These are phyloP conservation scores for Quercus mongolica DNA, from an alignment of 306 rosid species.

Conservation along the genomic window DNA sequence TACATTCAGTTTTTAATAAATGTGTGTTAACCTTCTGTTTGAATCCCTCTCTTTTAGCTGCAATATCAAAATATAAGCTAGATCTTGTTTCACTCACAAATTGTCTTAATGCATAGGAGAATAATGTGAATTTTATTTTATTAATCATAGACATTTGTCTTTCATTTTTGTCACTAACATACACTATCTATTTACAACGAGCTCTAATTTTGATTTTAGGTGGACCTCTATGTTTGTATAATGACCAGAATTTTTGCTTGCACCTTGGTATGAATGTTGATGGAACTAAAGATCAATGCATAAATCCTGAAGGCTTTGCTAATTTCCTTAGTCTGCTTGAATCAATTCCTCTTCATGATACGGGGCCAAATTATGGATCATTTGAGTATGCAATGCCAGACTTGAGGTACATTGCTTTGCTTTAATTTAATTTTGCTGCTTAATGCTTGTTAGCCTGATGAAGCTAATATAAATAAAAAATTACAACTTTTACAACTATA, in stretches of 20 bases:
- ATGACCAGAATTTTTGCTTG: slow-evolving; percentile 66
- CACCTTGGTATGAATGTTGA: slow-evolving; percentile 51
- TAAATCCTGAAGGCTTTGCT: slow-evolving; percentile 79
- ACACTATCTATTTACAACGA: slow-evolving; percentile 1
- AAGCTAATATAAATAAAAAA: slow-evolving; percentile 2
- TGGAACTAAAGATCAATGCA: slow-evolving; percentile 67
- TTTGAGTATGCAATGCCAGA: slow-evolving; percentile 68
- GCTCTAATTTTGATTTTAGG: slow-evolving; percentile 38
- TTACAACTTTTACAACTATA: background rate
- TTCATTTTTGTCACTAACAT: slow-evolving; percentile 6
- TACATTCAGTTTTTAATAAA: background rate
- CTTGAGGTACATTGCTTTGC: slow-evolving; percentile 46
- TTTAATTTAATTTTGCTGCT: slow-evolving; percentile 16
- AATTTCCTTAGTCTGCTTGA: slow-evolving; percentile 78
- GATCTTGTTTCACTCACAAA: background rate
- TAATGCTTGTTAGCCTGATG: slow-evolving; percentile 3
- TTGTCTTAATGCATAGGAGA: background rate
- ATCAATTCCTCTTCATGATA: slow-evolving; percentile 83
- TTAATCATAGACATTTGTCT: background rate
- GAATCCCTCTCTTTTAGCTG: background rate
- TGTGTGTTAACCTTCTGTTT: background rate
- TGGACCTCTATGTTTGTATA: slow-evolving; percentile 64
- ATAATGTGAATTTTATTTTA: background rate
- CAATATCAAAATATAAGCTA: background rate
- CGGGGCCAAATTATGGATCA: slow-evolving; percentile 57